Evolutionary conservation across 2,329 filamentous ascomycete species (phyloP), one percentile per base, ranked within the genome.

Genomic region (Aspergillus sojae): DNA sequence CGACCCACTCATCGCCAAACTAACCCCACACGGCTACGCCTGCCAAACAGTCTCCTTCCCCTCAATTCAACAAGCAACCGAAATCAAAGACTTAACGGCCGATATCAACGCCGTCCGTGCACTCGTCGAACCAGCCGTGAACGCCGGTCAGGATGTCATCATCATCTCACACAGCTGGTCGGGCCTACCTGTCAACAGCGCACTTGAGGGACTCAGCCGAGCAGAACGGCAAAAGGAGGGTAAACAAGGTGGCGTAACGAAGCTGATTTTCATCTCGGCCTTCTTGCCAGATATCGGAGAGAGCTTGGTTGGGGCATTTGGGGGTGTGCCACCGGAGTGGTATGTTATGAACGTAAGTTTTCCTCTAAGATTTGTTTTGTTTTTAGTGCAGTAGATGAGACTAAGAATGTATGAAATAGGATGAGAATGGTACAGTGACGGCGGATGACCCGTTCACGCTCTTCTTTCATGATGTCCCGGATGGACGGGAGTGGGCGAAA

Each of bases 121-220:
- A 1, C 62, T 79, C 0, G 65, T 80, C 11, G 69, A 72, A n/a
- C 62, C 69, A 0, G 78, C 73, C 12, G 68, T 66, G 4, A 62
- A 71, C 1, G 67, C 71, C 1, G 77, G 78, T 0, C 64, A 67
- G 21, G 70, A 77, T 7, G 68, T 78, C 7, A 64, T 77, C 19
- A 52, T 78, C 5, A 58, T 78, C 6, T 66, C 69, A 30, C 77
- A 78, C 68, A 78, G 77, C 62, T 79, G 77, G 73, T 71, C 76
- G 5, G 75, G 75, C 2, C 60, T 79, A 11, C 76, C 76, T 0
- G 77, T 77, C 19, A 78, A 70, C 65, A 76, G 76, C 62, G 72
- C 73, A 2, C 63, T 77, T 1, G 66, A 73, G 12, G 75, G 74
- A 1, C 71, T 80, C 28, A 72, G 71, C 34, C 74, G 73, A 48